Base-by-base conservation (phyloP, 345 rosid species). In the Eucalyptus guilfoylei region DNA sequence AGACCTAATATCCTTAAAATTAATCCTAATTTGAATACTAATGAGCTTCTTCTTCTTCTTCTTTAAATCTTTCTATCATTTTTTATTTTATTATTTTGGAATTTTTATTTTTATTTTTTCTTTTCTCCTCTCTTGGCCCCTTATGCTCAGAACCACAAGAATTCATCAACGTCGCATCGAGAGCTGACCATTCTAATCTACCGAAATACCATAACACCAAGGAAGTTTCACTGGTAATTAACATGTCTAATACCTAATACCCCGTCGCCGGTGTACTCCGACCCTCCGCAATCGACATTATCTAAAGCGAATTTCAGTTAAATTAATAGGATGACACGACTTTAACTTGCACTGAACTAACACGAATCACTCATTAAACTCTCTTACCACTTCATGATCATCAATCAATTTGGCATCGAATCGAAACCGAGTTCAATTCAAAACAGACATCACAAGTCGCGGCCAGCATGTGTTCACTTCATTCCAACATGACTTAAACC, bases 221-320 rank as follows among this genome's bases (percentile, higher is more conserved):
- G 3, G 62, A 55, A 55, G 62, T 55, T 55, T 24, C 62, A 24
- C 62, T 10, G 30, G 13, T 55, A 55, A 55, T 55, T 55, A 55
- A 55, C 60, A 55, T 0, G 30, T 55, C 62, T 23, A 55, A 55
- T 9, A 23, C 62, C 62, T 23, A 55, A 55, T 9, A 23, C 62
- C 28, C 12, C 28, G 28, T 54, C 28, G 6, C 28, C 3, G 1
- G 30, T 55, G 28, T 8, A 55, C 62, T 55, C 62, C 0, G 0
- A 23, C 30, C 30, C 9, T 55, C 62, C 28, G 28, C 30, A 23
- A 9, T 55, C 62, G 13, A 55, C 62, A 55, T 55, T 6, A 10
- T 55, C 30, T 24, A 10, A 55, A 55, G 62, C 30, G 6, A 55
- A 55, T 24, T 55, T 55, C 62, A 55, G 30, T 24, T 30, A 55